Evolutionary conservation across 2,329 filamentous ascomycete species (phyloP), one percentile per base, ranked within the genome.

Genomic region (Amauroascus niger): DNA sequence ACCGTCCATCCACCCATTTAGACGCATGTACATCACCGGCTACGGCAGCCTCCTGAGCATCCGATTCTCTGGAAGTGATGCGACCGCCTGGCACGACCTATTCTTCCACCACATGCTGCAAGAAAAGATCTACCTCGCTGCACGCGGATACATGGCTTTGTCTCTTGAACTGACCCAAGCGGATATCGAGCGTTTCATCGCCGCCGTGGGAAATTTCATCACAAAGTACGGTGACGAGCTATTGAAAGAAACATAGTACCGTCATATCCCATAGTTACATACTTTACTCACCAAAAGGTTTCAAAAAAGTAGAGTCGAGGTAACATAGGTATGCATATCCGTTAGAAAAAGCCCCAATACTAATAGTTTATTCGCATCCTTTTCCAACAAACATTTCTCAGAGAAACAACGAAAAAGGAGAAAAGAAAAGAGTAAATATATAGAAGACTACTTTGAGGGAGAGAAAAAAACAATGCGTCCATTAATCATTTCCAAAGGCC

Each of bases 71-170:
- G 61, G 62, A 0, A 48, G 55, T 6, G 52, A 62, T 16, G 54
- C 54, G 8, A 55, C 58, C 0, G 39, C 46, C 28, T 53, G 67
- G 33, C 57, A 61, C 40, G 59, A 58, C 2, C 55, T 62, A 26
- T 67, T 64, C 52, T 67, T 58, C 47, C 65, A 66, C 37, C 55
- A 62, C 35, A 63, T 67, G 59, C 58, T 68, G 24, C 49, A 57
- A 33, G 43, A 61, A 26, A 60, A 62, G 2, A 62, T 67, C 40
- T 64, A 61, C 50, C 58, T 68, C 22, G 65, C 65, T 11, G 54
- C 60, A 20, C 55, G 66, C 16, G 65, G 66, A 0, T 67, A 66
- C 48, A 58, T 67, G 3, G 61, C 65, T 9, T 50, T 68, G 48
- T 67, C 62, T 40, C 59, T 67, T 39, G 59, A 61, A 54, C 57